These are phyloP conservation scores for Russula vinacea DNA, from an alignment of 768 basidiomycete genomes.

Conservation along the genomic window DNA sequence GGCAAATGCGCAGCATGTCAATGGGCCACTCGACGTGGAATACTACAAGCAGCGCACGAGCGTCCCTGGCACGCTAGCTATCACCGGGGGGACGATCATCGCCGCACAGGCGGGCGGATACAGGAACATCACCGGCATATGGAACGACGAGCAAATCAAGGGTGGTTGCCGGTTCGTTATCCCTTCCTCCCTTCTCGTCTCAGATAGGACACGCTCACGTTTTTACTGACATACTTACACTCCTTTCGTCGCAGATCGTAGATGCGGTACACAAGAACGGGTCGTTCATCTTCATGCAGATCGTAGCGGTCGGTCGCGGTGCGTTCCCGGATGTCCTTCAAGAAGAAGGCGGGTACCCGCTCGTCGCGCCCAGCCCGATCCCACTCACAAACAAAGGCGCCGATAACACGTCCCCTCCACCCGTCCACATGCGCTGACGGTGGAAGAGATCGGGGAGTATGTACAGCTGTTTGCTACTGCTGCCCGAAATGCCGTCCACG, in stretches of 20 bases:
- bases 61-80: slow-evolving; percentile 50
- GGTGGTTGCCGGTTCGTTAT: slow-evolving; percentile 47
- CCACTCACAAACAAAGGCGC: neutral
- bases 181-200: neutral
- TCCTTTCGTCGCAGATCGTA: slow-evolving; percentile 5
- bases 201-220: neutral
- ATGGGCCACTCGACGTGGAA: slow-evolving; percentile 37
- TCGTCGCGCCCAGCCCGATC: slow-evolving; percentile 3
- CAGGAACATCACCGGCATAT: slow-evolving; percentile 58
- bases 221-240: neutral
- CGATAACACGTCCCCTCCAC: neutral
- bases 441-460: slow-evolving; percentile 33
- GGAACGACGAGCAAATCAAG: slow-evolving; percentile 52
- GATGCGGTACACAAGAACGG: slow-evolving; percentile 38
- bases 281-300: slow-evolving; percentile 39
- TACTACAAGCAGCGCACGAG: slow-evolving; percentile 52
- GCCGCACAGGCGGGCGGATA: slow-evolving; percentile 49
- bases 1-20: slow-evolving; percentile 40
- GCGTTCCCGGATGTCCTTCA: slow-evolving; percentile 9
- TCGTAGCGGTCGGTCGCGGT: slow-evolving; percentile 41
- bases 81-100: slow-evolving; percentile 58
- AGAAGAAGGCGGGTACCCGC: slow-evolving; percentile 4
- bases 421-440: slow-evolving; percentile 29
- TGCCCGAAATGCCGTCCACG: slow-evolving; percentile 39
- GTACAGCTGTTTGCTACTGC: slow-evolving; percentile 36